Conservation (phyloP, 768 basidiomycete genomes). For the Exidia glandulosa region DNA sequence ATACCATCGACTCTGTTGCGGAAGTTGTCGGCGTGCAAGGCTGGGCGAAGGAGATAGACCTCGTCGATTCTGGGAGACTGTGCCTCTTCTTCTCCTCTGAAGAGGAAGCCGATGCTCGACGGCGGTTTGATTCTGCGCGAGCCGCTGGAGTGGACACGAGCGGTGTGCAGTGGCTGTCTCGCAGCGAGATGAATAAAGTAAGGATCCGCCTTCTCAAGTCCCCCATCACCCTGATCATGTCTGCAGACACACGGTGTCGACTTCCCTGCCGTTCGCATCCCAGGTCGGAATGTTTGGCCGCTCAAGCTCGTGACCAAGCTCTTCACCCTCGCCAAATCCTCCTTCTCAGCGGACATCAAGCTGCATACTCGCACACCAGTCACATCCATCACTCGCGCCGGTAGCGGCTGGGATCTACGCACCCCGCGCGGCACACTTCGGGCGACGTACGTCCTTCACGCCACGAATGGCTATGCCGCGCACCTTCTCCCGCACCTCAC, state of each 20-base stretch:
- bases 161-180: constrained; percentile 34
- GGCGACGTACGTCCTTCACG: constrained; percentile 64
- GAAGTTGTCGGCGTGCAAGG: constrained; percentile 34
- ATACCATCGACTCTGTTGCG: constrained; percentile 40
- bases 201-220: constrained; percentile 7
- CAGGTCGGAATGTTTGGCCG: constrained; percentile 64
- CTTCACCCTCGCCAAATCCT: constrained; percentile 30
- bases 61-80: constrained; percentile 47
- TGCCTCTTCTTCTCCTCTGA: constrained; percentile 36
- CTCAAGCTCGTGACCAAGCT: constrained; percentile 68
- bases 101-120: constrained; percentile 27
- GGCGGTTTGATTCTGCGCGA: constrained; percentile 43
- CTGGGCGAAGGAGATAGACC: constrained; percentile 43
- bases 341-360: constrained; percentile 21
- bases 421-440: constrained; percentile 58
- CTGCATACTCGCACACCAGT: constrained; percentile 72
- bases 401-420: constrained; percentile 37
- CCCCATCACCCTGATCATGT: not conserved
- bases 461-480: constrained; percentile 76
- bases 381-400: constrained; percentile 25
- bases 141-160: constrained; percentile 39
- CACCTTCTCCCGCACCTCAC: constrained; percentile 62
- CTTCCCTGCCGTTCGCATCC: constrained; percentile 40
- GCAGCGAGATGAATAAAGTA: constrained; percentile 39
- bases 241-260: constrained; percentile 33